phyloP scores from a whole-genome alignment of 2,329 filamentous ascomycete species.

The Beauveria rudraprayagi region DNA sequence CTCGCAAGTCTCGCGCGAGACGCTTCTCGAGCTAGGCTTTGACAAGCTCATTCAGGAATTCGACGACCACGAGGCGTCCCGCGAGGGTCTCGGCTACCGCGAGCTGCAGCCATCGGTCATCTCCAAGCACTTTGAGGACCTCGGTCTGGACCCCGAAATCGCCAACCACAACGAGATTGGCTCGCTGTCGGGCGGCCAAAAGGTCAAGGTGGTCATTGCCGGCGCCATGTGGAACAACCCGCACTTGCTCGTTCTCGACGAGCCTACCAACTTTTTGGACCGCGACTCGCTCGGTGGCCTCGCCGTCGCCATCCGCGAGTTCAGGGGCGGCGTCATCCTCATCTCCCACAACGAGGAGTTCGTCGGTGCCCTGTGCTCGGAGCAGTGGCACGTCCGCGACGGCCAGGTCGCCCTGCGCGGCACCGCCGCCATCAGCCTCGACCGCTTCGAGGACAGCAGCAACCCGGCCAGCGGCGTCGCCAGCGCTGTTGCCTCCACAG shows the following conservation, averaged over 20 bases:
- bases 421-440: constrained; percentile 61
- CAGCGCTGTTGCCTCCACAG: constrained; percentile 52
- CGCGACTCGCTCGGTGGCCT: constrained; percentile 94
- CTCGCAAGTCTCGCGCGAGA: constrained; percentile 87
- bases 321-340: constrained; percentile 97
- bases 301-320: constrained; percentile 95
- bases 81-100: constrained; percentile 94
- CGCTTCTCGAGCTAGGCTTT: constrained; percentile 76
- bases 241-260: constrained; percentile 92
- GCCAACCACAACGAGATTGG: constrained; percentile 98
- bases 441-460: constrained; percentile 72
- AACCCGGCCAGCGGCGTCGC: constrained; percentile 53
- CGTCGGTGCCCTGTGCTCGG: constrained; percentile 86
- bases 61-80: constrained; percentile 96
- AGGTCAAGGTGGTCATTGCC: constrained; percentile 97
- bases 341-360: constrained; percentile 99
- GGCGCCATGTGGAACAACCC: constrained; percentile 99
- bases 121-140: constrained; percentile 95
- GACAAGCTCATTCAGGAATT: constrained; percentile 94
- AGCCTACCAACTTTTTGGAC: constrained; percentile 98
- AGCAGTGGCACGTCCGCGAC: constrained; percentile 91
- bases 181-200: constrained; percentile 91
- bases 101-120: constrained; percentile 88
- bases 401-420: constrained; percentile 82
- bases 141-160: constrained; percentile 93